These are phyloP conservation scores for Acorus calamus DNA, from an alignment of 106 monocot genomes.

Conservation along the genomic window DNA sequence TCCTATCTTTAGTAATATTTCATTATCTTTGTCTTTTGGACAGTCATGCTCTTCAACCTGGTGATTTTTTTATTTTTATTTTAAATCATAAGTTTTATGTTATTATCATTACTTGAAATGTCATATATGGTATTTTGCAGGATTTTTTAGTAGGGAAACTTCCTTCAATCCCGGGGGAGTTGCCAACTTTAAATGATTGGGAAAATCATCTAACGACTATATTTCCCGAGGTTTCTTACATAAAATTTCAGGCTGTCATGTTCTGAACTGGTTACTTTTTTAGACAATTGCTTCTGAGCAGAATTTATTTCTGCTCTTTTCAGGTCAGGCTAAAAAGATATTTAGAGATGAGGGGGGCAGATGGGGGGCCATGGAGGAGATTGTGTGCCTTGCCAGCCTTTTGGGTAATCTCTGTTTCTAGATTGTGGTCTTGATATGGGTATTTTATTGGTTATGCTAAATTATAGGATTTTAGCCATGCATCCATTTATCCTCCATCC, in stretches of 20 bases:
- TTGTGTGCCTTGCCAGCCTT: slow-evolving; percentile 96
- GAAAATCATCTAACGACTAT: slow-evolving; percentile 98
- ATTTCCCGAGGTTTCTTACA: slow-evolving; percentile 71
- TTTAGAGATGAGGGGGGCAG: slow-evolving; percentile 99
- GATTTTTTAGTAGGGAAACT: slow-evolving; percentile 91
- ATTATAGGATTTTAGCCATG: too few relatives aligned
- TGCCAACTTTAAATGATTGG: slow-evolving; percentile 94
- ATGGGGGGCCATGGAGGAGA: slow-evolving; percentile 98
- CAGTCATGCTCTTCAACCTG: background rate
- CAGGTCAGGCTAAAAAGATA: slow-evolving; percentile 96
- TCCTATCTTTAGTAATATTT: slow-evolving; percentile 11
- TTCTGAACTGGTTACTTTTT: too few relatives aligned
- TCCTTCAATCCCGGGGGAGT: slow-evolving; percentile 64
- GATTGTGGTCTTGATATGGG: background rate
- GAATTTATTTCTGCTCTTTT: slow-evolving; percentile 3
- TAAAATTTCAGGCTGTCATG: background rate
- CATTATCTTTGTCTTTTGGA: background rate
- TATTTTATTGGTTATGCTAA: too few relatives aligned
- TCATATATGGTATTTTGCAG: slow-evolving; percentile 16
- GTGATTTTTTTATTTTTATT: too few relatives aligned
- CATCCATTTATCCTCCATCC: too few relatives aligned
- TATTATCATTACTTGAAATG: too few relatives aligned
- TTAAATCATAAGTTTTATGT: too few relatives aligned
- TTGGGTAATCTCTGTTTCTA: slow-evolving; percentile 45
- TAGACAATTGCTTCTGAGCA: too few relatives aligned